Evolutionary conservation across 2,329 filamentous ascomycete species (phyloP).

Genomic region (Ophiocordyceps robertsii): DNA sequence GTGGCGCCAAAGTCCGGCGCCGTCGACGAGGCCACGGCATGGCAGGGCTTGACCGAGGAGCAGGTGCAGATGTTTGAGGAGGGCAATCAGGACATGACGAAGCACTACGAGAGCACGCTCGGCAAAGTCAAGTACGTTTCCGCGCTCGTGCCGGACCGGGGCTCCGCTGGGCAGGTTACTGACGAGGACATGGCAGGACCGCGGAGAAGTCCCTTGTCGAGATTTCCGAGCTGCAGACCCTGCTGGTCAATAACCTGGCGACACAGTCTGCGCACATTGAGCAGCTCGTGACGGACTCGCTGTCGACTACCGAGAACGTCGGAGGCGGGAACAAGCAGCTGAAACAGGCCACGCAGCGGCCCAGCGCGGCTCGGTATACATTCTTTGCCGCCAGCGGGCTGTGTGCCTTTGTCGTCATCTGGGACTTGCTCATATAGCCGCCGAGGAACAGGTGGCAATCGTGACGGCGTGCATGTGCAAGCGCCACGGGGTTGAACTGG

Average conservation of each 20-base stretch:
- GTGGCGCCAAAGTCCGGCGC: neutral
- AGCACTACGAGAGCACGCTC: constrained; percentile 86
- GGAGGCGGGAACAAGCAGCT: constrained; percentile 83
- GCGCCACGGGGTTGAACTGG: no score
- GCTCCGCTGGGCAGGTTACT: neutral
- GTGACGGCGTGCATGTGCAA: no score
- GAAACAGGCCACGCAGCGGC: constrained; percentile 62
- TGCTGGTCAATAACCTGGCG: constrained; percentile 73
- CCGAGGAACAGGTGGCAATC: neutral
- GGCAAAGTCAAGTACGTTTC: constrained; percentile 79
- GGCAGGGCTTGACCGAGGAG: constrained; percentile 57
- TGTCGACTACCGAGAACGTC: constrained; percentile 72
- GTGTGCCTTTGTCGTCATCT: constrained; percentile 60
- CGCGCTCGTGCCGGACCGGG: no score
- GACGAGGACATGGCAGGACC: constrained; percentile 37
- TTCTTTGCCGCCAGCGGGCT: constrained; percentile 70
- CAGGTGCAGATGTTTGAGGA: constrained; percentile 88
- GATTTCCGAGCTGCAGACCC: constrained; percentile 82
- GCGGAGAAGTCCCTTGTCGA: constrained; percentile 85
- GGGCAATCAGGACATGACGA: constrained; percentile 85
- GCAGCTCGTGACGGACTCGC: constrained; percentile 73
- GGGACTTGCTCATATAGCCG: constrained; percentile 54
- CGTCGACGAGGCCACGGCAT: constrained; percentile 9
- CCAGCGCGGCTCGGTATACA: constrained; percentile 61
- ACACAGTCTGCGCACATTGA: constrained; percentile 83